phyloP scores from a whole-genome alignment of 768 basidiomycete species.

The Boletus edulis region DNA sequence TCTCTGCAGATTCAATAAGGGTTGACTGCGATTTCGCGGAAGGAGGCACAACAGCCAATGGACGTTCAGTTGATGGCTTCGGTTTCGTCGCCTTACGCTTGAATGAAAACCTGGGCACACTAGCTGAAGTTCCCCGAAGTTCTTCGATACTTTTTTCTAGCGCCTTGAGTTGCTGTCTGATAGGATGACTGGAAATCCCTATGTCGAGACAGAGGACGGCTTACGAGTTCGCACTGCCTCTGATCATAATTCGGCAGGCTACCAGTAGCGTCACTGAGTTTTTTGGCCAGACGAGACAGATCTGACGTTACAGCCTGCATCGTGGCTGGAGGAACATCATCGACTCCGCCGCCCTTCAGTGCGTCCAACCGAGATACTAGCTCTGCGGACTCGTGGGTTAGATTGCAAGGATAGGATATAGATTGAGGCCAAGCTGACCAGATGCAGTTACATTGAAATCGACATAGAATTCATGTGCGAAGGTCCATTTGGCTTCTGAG shows the following conservation, averaged over 20 bases:
- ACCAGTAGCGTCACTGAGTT: conserved; percentile 59
- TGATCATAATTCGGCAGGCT: conserved; percentile 74
- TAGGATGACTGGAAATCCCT: conserved; percentile 9
- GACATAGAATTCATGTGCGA: conserved; percentile 28
- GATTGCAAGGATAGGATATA: neutral
- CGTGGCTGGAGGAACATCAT: conserved; percentile 29
- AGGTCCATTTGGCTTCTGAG: conserved; percentile 26
- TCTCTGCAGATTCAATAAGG: conserved; percentile 30
- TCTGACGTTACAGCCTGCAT: conserved; percentile 47
- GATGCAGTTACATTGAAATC: conserved; percentile 26
- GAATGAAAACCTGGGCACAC: conserved; percentile 68
- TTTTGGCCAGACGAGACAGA: conserved; percentile 58
- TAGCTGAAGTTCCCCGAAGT: conserved; percentile 42
- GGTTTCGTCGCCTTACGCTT: conserved; percentile 44
- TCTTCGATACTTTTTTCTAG: conserved; percentile 57
- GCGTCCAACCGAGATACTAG: conserved; percentile 45
- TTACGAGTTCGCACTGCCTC: conserved; percentile 64
- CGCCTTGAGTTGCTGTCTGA: conserved; percentile 58
- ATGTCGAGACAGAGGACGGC: conserved; percentile 22
- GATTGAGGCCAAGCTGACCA: conserved; percentile 14
- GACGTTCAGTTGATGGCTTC: conserved; percentile 6
- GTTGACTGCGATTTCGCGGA: neutral
- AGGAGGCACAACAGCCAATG: neutral
- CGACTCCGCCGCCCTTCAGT: conserved; percentile 28
- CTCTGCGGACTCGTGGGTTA: conserved; percentile 36